These are phyloP conservation scores for Colletotrichum horii DNA, from an alignment of 2,329 filamentous ascomycete species.

Conservation along the genomic window DNA sequence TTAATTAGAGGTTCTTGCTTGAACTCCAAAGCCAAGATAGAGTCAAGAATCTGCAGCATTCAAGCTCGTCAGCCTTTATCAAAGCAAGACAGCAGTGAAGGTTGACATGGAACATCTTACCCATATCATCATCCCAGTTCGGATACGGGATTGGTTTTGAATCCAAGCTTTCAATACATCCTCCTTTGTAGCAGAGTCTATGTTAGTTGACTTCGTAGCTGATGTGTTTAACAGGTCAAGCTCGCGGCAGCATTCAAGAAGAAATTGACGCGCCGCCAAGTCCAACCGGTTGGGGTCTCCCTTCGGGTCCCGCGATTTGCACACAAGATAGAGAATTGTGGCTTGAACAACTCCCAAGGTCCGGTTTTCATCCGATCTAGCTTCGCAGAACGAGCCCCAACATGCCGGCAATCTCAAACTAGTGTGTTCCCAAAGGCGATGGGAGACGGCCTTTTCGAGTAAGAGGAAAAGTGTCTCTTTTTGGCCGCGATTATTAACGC, in stretches of 20 bases:
- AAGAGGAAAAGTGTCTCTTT: not conserved
- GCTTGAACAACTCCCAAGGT: not conserved
- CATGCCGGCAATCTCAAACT: not conserved
- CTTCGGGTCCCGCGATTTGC: not conserved
- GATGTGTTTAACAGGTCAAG: not conserved
- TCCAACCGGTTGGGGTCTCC: not conserved
- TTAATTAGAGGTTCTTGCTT: not conserved
- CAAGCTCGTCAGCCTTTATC: not conserved
- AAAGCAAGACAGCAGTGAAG: not conserved
- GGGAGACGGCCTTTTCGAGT: not conserved
- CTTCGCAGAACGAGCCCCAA: not conserved
- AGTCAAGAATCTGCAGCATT: constrained; percentile 12
- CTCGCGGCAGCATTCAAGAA: not conserved
- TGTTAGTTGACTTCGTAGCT: not conserved
- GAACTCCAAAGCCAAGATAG: constrained; percentile 8
- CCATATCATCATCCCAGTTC: not conserved
- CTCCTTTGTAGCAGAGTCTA: not conserved
- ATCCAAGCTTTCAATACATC: not conserved
- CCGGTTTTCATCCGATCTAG: not conserved
- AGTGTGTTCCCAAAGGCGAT: not conserved
- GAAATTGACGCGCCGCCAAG: not conserved
- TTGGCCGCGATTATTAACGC: not conserved
- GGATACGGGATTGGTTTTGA: not conserved
- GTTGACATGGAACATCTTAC: not conserved
- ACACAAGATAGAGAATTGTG: not conserved